Evolutionary conservation across 1,284 basidiomycete genomes (phyloP), one percentile per base, ranked within the genome.

Genomic region (Amylostereum chailletii): DNA sequence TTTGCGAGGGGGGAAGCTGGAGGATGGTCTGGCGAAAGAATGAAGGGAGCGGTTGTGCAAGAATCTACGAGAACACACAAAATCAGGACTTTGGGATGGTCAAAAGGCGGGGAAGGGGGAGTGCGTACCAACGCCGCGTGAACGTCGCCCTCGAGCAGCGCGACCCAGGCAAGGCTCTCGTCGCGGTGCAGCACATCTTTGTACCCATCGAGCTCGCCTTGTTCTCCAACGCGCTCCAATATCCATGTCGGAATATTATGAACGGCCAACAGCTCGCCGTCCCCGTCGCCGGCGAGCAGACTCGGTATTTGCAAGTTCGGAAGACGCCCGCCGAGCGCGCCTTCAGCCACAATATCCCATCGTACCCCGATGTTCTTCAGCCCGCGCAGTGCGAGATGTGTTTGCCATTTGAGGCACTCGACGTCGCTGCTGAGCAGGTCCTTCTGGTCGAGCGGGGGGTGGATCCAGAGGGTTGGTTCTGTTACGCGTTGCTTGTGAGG

Each of bases 331-430:
- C 79, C 83, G 40, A 86, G 66, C 5, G 77, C 81, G 32, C 87
- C 87, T 50, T 85, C 79, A 19, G 76, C 67, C 10, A 74, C 62
- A 34, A 90, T 69, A 61, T 89, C 82, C 66, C 77, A 85, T 45
- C 83, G 75, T 9, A 88, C 65, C 30, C 64, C 65, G 45, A 87
- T 65, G 56, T 65, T 58, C 19, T 56, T 63, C 48, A 85, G 60
- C 3, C 77, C 78, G 47, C 83, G 77, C 11, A 90, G 74, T 2
- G 86, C 84, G 51, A 90, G 71, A 62, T 86, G 88, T 0, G 86
- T 83, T 63, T 90, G 87, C 86, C 86, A 90, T 66, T 87, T 89
- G 58, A 90, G 74, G 63, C 86, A 89, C 58, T 89, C 86, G 54
- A 88, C 81, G 65, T 90, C 87, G 48, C 71, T 65, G 62, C 84